A percentile compares a stretch with the other conserved stretches of the same genome.
These are phyloP conservation scores for Yamadazyma blattariae DNA, from an alignment of 1,139 yeast species.

Conservation along the genomic window DNA sequence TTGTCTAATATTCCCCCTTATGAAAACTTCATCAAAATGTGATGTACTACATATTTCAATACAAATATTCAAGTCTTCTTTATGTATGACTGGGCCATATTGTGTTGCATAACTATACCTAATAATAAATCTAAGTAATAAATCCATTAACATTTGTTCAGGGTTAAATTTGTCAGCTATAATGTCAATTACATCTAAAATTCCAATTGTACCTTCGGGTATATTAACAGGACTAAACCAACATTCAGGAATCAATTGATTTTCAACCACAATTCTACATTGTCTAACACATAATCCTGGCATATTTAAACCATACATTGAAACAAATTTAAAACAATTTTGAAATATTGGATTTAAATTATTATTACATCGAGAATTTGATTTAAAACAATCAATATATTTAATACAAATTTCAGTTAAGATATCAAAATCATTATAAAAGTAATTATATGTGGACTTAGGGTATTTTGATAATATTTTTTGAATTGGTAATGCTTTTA, in stretches of 20 bases:
- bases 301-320: slow-evolving; percentile 3
- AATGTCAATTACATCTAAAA: neutral
- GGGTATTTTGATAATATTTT: neutral
- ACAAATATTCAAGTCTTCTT: slow-evolving; percentile 2
- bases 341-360: neutral
- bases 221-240: slow-evolving; percentile 2
- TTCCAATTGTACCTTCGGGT: slow-evolving; percentile 1
- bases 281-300: neutral
- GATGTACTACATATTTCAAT: slow-evolving; percentile 2
- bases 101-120: slow-evolving; percentile 3
- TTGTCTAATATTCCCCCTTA: slow-evolving; percentile 5
- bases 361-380: neutral
- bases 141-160: slow-evolving; percentile 2
- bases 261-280: neutral
- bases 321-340: neutral
- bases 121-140: slow-evolving; percentile 1
- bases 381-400: slow-evolving; percentile 1
- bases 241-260: neutral
- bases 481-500: slow-evolving; percentile 1
- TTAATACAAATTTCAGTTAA: slow-evolving; percentile 1
- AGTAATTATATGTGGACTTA: neutral
- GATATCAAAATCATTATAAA: slow-evolving; percentile 1
- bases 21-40: slow-evolving; percentile 5
- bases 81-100: slow-evolving; percentile 5
- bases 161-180: slow-evolving; percentile 2